phyloP scores from a whole-genome alignment of 495 filamentous ascomycete genomes.

The Bacidia gigantensis region DNA sequence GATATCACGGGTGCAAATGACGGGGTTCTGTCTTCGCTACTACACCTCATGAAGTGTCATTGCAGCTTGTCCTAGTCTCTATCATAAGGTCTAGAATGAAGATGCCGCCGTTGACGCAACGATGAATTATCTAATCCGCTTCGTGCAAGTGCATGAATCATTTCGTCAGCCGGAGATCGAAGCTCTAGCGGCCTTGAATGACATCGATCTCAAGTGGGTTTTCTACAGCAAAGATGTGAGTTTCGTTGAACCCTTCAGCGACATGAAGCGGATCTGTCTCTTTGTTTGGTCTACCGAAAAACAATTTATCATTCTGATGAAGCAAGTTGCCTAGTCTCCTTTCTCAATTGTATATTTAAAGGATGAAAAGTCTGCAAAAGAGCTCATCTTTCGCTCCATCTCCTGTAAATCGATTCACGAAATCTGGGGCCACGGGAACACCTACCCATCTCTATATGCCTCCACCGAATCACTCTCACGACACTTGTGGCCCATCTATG shows the following conservation, averaged over 20 bases:
- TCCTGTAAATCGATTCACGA: constrained; percentile 72
- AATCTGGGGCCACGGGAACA: constrained; percentile 65
- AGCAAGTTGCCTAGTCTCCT: constrained; percentile 47
- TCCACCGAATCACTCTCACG: constrained; percentile 42
- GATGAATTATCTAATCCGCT: constrained; percentile 79
- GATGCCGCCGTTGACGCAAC: too few relatives aligned
- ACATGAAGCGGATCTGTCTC: too few relatives aligned
- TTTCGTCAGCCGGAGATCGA: constrained; percentile 83
- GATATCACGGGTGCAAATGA: too few relatives aligned
- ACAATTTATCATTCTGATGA: constrained; percentile 1
- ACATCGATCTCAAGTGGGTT: constrained; percentile 54
- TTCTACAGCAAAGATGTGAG: constrained; percentile 61
- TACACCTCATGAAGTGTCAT: too few relatives aligned
- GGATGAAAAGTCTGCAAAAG: constrained; percentile 47
- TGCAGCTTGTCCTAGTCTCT: too few relatives aligned
- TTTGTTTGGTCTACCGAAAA: not conserved
- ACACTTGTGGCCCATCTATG: constrained; percentile 52
- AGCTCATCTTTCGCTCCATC: constrained; percentile 61
- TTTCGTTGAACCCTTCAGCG: too few relatives aligned
- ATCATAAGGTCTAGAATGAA: too few relatives aligned
- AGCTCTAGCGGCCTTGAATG: constrained; percentile 56
- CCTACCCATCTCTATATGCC: constrained; percentile 54
- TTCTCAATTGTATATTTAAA: constrained; percentile 66
- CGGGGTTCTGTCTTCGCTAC: too few relatives aligned
- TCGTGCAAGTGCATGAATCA: constrained; percentile 78